Evolutionary conservation across 1,139 yeast species (phyloP).

Genomic region (Pichia sp.): DNA sequence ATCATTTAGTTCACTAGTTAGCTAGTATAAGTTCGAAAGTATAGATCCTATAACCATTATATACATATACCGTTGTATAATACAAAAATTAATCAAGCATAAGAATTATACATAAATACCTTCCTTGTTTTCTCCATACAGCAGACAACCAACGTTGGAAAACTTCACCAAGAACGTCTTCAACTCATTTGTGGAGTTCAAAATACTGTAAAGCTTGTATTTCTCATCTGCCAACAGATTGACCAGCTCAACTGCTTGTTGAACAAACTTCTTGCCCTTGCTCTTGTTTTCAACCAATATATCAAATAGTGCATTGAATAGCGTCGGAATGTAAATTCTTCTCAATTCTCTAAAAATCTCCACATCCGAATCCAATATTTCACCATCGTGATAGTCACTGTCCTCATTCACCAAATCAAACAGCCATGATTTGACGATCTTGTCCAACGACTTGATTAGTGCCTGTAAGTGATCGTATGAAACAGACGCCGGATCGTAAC

Average conservation of each 20-base stretch:
- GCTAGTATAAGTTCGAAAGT: not conserved
- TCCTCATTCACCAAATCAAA: conserved; percentile 23
- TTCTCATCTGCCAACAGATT: conserved; percentile 50
- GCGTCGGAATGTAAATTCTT: conserved; percentile 66
- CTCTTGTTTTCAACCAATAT: conserved; percentile 36
- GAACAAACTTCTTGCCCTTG: conserved; percentile 30
- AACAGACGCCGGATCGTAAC: not conserved
- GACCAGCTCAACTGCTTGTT: conserved; percentile 56
- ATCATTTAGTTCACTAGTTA: not conserved
- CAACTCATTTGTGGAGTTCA: conserved; percentile 53
- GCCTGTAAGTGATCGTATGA: conserved; percentile 3
- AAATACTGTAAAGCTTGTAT: conserved; percentile 47
- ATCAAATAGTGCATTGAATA: conserved; percentile 54
- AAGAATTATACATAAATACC: conserved; percentile 35
- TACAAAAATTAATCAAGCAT: not conserved
- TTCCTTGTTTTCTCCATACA: conserved; percentile 25
- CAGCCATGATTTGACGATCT: conserved; percentile 23
- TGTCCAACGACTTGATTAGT: conserved; percentile 18
- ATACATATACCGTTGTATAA: not conserved
- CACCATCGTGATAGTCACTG: conserved; percentile 11
- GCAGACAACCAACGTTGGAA: conserved; percentile 44
- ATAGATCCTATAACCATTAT: not conserved
- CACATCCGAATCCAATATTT: conserved; percentile 18
- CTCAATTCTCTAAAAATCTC: conserved; percentile 46
- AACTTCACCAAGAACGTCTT: conserved; percentile 56